These are phyloP conservation scores for Yamadazyma nakazawae DNA, from an alignment of 805 yeast genomes.

Conservation along the genomic window DNA sequence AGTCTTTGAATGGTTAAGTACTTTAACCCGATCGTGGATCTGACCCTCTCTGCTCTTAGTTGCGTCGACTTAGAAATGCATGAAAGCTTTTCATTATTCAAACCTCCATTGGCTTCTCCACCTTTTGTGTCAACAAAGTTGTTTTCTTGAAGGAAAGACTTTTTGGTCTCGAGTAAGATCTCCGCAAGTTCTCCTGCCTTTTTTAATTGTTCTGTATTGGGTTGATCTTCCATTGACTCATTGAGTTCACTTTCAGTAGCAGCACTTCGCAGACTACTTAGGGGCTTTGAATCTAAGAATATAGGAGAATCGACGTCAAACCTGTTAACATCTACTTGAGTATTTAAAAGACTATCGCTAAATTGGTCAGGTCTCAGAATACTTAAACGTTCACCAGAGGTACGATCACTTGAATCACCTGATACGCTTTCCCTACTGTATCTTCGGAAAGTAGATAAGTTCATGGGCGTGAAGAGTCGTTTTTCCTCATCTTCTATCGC, in stretches of 20 bases:
- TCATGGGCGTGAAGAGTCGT: neutral
- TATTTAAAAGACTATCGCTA: neutral
- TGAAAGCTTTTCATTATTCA: neutral
- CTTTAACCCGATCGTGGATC: slow-evolving; percentile 46
- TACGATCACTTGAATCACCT: neutral
- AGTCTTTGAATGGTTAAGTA: slow-evolving; percentile 46
- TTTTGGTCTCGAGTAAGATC: slow-evolving; percentile 41
- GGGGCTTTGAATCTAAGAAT: slow-evolving; percentile 1
- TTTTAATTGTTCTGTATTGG: slow-evolving; percentile 9
- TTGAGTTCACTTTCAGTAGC: neutral
- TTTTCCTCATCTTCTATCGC: neutral
- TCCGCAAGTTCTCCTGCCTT: slow-evolving; percentile 28
- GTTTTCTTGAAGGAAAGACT: slow-evolving; percentile 39
- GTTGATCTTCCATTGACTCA: neutral
- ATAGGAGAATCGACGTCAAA: slow-evolving; percentile 8
- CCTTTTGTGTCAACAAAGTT: slow-evolving; percentile 33
- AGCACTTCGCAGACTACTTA: neutral
- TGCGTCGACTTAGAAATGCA: slow-evolving; percentile 34
- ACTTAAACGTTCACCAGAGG: neutral
- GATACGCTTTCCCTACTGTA: neutral
- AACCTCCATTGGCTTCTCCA: neutral
- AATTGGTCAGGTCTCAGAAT: neutral
- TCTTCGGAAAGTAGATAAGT: neutral
- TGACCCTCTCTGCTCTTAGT: slow-evolving; percentile 49
- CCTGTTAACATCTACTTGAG: slow-evolving; percentile 7